A percentile compares a stretch with the other conserved stretches of the same genome.
Evolutionary conservation across 192 early-diverging fungal genomes (phyloP).

Genomic region (Coemansia sp.): DNA sequence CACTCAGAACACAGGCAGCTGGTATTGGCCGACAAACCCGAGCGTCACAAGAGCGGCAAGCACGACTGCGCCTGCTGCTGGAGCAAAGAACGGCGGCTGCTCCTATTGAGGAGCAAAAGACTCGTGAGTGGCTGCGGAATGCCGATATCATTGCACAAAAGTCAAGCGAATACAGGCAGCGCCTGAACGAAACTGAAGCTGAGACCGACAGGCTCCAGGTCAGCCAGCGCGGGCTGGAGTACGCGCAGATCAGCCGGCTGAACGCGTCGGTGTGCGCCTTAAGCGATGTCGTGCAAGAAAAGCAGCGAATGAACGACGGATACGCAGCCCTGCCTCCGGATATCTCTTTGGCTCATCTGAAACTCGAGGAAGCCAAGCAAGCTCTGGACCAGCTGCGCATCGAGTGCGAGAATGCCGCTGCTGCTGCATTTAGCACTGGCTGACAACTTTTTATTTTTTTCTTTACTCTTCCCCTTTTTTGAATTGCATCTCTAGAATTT

Average conservation of each 20-base stretch:
- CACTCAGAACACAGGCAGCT: background rate
- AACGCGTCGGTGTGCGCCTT: conserved; percentile 10
- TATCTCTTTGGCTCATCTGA: conserved; percentile 33
- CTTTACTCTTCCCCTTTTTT: conserved; percentile 5
- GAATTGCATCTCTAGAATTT: background rate
- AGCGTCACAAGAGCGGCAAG: conserved; percentile 25
- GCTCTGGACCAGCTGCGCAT: conserved; percentile 27
- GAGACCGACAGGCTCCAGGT: background rate
- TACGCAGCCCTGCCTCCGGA: conserved; percentile 43
- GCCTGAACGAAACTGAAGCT: conserved; percentile 14
- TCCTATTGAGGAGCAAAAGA: conserved; percentile 46
- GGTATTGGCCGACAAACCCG: background rate
- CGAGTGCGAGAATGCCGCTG: conserved; percentile 35
- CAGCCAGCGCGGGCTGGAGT: conserved; percentile 19
- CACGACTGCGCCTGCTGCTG: conserved; percentile 16
- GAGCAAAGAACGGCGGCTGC: conserved; percentile 9
- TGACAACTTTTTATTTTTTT: background rate
- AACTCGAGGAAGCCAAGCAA: conserved; percentile 41
- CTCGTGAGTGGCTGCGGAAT: conserved; percentile 49
- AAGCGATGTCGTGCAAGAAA: conserved; percentile 9
- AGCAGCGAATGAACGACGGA: conserved; percentile 17
- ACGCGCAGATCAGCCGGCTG: conserved; percentile 21
- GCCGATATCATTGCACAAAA: conserved; percentile 36
- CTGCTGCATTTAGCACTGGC: conserved; percentile 24
- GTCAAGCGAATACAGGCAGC: conserved; percentile 28